Evolutionary conservation across 306 rosid genomes (phyloP), one percentile per base, ranked within the genome.

Genomic region (Cicer arietinum): DNA sequence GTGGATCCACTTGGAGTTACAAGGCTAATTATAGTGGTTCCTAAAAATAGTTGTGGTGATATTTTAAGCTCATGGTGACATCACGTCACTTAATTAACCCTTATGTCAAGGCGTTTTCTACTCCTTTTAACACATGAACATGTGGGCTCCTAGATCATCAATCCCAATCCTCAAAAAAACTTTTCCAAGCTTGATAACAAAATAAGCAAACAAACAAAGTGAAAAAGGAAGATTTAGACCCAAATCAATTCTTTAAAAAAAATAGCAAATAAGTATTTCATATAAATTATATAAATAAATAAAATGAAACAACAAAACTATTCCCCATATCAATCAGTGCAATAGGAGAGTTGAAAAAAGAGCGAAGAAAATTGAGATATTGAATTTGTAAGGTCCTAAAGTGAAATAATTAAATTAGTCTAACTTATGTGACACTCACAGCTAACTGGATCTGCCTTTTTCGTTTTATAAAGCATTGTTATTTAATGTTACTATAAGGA

Each of bases 21-120:
- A 14, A 52, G 8, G 2, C 35, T 54, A 17, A 54, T 54, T 57
- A 5, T 20, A 10, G 39, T 57, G 40, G 40, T 22, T 57, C 14
- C 14, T 20, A 57, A 22, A 54, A 56, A 20, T 20, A 10, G 7
- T 41, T 7, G 46, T 8, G 37, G 60, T 5, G 72, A 67, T 74
- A 60, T 18, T 52, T 71, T 37, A 48, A 51, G 22, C 7, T 53
- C 17, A 40, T 39, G 53, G 75, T 53, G 71, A 64, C 78, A 77
- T 77, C 81, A 77, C 40, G 77, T 80, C 80, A 51, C 8, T 62
- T 69, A 62, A 76, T 72, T 82, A 77, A 67, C 60, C 86, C 86
- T 70, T 70, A 10, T 75, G 76, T 79, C 84, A 83, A 41, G 86
- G 79, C 84, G 81, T 75, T 75, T 69, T 79, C 69, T 57, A 35